These are phyloP conservation scores for Jaltomata sinuosa DNA, from an alignment of 257 asterid species.

Conservation along the genomic window DNA sequence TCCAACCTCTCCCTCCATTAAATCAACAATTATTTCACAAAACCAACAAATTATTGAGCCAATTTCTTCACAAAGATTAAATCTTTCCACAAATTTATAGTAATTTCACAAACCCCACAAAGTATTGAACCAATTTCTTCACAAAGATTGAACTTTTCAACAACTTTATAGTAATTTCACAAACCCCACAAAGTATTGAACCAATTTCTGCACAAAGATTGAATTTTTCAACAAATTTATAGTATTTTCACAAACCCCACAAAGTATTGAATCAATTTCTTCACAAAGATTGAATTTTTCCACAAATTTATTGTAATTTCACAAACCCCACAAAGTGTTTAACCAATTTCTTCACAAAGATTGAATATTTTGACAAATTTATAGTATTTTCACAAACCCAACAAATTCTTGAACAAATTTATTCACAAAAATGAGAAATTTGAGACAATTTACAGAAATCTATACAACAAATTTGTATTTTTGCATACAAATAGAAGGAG, in stretches of 20 bases:
- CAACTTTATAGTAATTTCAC: no score
- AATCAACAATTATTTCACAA: not conserved
- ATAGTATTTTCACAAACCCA: not conserved
- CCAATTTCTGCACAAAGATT: not conserved
- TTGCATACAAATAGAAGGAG: not conserved
- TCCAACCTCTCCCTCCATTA: not conserved
- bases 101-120: not conserved
- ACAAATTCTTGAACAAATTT: not conserved
- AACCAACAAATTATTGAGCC: not conserved
- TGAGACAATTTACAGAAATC: not conserved
- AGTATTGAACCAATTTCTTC: no score
- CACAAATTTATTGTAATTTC: no score
- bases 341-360: no score
- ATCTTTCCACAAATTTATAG: not conserved
- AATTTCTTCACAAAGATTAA: not conserved
- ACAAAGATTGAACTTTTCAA: not conserved
- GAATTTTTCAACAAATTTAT: no score
- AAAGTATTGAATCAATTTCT: no score
- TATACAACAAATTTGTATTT: not conserved
- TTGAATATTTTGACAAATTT: no score
- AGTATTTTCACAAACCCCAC: no score
- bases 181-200: not conserved
- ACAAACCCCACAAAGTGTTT: no score
- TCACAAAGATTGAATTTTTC: no score
- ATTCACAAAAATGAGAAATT: not conserved